Evolutionary conservation across 2,329 filamentous ascomycete species (phyloP), one percentile per base, ranked within the genome.

Genomic region (Graphilbum ipis-grandicollis): DNA sequence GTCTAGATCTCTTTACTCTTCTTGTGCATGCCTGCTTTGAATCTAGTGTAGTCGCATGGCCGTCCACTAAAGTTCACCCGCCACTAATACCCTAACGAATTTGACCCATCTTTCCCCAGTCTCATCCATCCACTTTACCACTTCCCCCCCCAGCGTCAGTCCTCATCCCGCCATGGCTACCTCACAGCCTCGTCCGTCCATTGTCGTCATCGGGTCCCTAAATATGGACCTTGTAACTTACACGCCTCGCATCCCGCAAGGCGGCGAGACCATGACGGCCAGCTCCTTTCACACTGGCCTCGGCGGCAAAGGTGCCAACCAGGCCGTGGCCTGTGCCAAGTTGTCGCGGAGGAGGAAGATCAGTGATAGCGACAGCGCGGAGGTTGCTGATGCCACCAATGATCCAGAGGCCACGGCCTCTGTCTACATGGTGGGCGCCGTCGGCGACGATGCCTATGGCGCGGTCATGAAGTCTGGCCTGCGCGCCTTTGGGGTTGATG

Each of bases 231-330:
- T 94, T 44, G 82, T 93, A 44, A 85, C 83, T 29, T 75, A 82
- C 49, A 90, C 88, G 25, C 66, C 82, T 4, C 82, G 86, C 43
- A 73, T 93, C 43, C 88, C 88, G 1, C 61, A 67, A 1, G 75
- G 79, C 1, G 88, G 88, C 46, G 88, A 96, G 59, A 96, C 88
- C 3, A 66, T 96, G 34, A 86, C 81, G 2, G 71, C 83, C 35
- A 75, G 63, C 46, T 75, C 73, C 19, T 92, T 93, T 59, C 67
- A 68, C 50, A 83, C 79, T 26, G 84, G 79, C 31, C 77, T 80
- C 23, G 88, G 88, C 48, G 88, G 88, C 39, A 96, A 96, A 60
- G 88, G 88, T 44, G 85, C 85, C 41, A 94, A 96, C 62, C 88
- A 94, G 61, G 86, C 85, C 42, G 81, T 93, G 36, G 84, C 84